Evolutionary conservation across 1,284 basidiomycete genomes (phyloP), one percentile per base, ranked within the genome.

Genomic region (Macrocybe sp.): DNA sequence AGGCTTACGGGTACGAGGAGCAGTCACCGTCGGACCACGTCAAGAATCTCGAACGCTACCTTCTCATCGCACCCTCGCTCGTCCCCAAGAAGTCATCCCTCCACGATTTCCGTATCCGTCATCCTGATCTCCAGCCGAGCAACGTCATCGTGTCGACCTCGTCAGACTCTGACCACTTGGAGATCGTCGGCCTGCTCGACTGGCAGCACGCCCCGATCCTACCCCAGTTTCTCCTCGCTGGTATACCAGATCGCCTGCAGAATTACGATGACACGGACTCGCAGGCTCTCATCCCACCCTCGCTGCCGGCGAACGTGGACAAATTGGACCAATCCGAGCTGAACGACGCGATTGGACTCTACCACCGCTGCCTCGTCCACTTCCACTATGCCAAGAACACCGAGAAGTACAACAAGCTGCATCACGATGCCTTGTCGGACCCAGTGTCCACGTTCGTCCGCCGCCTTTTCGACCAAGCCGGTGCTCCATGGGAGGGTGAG

Each of bases 401-500:
- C 56, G 57, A 60, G 61, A 52, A 65, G 66, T 63, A 46, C 67
- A 76, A 76, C 66, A 49, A 62, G 56, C 61, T 57, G 52, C 72
- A 75, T 56, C 50, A 72, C 54, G 58, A 42, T 1, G 67, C 68
- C 0, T 55, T 73, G 52, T 50, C 59, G 60, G 68, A 73, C 62
- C 63, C 60, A 36, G 14, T 64, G 56, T 46, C 28, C 52, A 35
- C 63, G 50, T 50, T 74, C 62, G 41, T 44, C 60, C 16, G 57
- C 58, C 68, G 69, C 58, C 68, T 77, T 46, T 76, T 72, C 65
- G 0, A 51, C 53, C 56, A 66, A 10, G 68, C 73, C 46, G 51
- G 72, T 62, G 55, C 32, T 43, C 68, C 64, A 12, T 77, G 74
- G 74, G 70, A 73, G 58, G 74, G 67, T 46, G 75, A 77, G 60